Evolutionary conservation across 2,329 filamentous ascomycete genomes (phyloP).

Genomic region (Aspergillus fumigatus): DNA sequence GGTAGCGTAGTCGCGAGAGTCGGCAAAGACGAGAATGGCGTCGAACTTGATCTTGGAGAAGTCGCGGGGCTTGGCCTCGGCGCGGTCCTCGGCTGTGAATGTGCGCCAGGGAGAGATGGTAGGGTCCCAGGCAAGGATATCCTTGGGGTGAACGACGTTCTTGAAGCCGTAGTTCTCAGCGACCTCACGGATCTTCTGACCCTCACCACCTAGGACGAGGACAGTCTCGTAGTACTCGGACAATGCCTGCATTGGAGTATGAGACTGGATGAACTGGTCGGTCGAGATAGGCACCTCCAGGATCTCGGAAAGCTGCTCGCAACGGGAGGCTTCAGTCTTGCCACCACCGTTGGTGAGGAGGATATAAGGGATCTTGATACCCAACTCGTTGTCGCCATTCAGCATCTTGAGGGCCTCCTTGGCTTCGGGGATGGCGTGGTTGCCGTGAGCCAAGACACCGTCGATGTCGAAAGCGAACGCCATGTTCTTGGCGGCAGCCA

Average conservation of each 20-base stretch:
- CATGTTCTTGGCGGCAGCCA: constrained; percentile 69
- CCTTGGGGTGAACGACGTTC: constrained; percentile 68
- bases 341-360: constrained; percentile 72
- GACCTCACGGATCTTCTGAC: constrained; percentile 68
- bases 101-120: constrained; percentile 65
- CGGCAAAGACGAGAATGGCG: constrained; percentile 70
- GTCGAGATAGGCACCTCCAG: constrained; percentile 61
- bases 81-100: constrained; percentile 64
- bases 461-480: constrained; percentile 69
- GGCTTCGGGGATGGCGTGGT: constrained; percentile 65
- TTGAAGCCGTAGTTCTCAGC: constrained; percentile 71
- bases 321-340: constrained; percentile 63
- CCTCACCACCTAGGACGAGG: constrained; percentile 70
- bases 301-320: constrained; percentile 63
- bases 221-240: constrained; percentile 74
- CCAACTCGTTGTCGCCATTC: constrained; percentile 71
- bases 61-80: constrained; percentile 64
- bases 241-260: constrained; percentile 72
- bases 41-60: constrained; percentile 69
- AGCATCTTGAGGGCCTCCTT: constrained; percentile 63
- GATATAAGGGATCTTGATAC: constrained; percentile 72
- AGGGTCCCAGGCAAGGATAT: constrained; percentile 66
- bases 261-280: constrained; percentile 72
- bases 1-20: constrained; percentile 68
- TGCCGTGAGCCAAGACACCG: constrained; percentile 70